A percentile compares a stretch with the other conserved stretches of the same genome.
Evolutionary conservation across 1,284 basidiomycete genomes (phyloP).

Genomic region (Cryptococcus wingfieldii): DNA sequence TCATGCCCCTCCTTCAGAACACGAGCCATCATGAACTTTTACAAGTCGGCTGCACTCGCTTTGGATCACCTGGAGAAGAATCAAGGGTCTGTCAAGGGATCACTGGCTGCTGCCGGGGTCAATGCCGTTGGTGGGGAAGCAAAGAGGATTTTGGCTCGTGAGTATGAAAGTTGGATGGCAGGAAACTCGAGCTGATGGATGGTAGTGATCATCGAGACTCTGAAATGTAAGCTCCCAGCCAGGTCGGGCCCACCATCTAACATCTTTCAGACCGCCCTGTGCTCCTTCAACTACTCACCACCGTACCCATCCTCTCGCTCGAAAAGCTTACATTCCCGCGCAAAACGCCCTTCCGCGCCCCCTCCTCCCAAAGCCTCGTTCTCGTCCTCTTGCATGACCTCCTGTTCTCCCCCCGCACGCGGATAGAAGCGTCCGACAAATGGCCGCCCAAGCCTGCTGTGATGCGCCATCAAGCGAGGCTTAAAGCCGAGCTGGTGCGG

Average conservation of each 20-base stretch:
- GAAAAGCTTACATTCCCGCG: constrained; percentile 66
- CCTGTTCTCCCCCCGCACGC: constrained; percentile 62
- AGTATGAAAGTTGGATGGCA: constrained; percentile 13
- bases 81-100: constrained; percentile 67
- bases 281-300: constrained; percentile 55
- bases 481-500: constrained; percentile 76
- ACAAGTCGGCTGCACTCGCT: constrained; percentile 76
- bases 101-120: constrained; percentile 47
- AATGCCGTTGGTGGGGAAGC: constrained; percentile 64
- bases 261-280: constrained; percentile 52
- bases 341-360: constrained; percentile 27
- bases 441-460: constrained; percentile 80
- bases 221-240: constrained; percentile 67
- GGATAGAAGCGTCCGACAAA: constrained; percentile 73
- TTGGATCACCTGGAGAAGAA: constrained; percentile 79
- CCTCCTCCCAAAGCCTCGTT: constrained; percentile 61
- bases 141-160: constrained; percentile 56
- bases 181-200: background rate
- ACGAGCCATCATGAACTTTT: constrained; percentile 72
- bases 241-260: background rate
- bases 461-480: constrained; percentile 77
- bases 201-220: constrained; percentile 79
- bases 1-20: background rate
- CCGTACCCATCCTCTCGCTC: constrained; percentile 66
- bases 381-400: constrained; percentile 83